phyloP scores from a whole-genome alignment of 2,329 filamentous ascomycete genomes.

The Nemania diffusa region DNA sequence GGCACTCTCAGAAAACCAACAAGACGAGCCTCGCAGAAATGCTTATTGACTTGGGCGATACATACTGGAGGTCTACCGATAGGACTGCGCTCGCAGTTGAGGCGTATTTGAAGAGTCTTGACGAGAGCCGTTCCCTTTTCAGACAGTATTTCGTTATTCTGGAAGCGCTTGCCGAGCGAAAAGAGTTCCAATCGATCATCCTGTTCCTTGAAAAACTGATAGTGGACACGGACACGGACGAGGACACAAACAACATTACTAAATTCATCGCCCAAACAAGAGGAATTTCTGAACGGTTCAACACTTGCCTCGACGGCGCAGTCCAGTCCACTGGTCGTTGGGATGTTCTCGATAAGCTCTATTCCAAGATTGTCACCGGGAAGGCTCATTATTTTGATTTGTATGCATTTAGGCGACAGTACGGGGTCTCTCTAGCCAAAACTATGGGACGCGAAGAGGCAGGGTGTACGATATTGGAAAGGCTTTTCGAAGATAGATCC shows the following conservation, averaged over 20 bases:
- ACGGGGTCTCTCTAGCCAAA: background rate
- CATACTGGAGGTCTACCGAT: background rate
- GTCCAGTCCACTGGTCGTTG: background rate
- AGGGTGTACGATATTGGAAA: background rate
- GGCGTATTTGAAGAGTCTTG: constrained; percentile 3
- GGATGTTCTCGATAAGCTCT: background rate
- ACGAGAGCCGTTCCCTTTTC: background rate
- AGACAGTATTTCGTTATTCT: background rate
- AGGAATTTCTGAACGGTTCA: too few species aligned
- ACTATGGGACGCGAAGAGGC: background rate
- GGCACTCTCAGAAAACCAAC: background rate
- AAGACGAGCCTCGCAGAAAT: background rate
- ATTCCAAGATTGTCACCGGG: background rate
- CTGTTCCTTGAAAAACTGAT: background rate
- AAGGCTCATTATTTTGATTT: background rate
- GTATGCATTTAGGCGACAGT: background rate
- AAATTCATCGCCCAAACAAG: background rate
- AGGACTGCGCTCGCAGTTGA: background rate
- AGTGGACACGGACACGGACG: background rate
- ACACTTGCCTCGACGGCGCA: background rate
- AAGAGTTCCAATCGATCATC: background rate
- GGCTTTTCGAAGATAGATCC: background rate
- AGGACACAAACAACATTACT: too few species aligned
- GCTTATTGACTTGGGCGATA: constrained; percentile 7
- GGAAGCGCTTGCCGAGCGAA: background rate